Conservation (phyloP, 140 eudicot species). For the Oenanthe javanica region DNA sequence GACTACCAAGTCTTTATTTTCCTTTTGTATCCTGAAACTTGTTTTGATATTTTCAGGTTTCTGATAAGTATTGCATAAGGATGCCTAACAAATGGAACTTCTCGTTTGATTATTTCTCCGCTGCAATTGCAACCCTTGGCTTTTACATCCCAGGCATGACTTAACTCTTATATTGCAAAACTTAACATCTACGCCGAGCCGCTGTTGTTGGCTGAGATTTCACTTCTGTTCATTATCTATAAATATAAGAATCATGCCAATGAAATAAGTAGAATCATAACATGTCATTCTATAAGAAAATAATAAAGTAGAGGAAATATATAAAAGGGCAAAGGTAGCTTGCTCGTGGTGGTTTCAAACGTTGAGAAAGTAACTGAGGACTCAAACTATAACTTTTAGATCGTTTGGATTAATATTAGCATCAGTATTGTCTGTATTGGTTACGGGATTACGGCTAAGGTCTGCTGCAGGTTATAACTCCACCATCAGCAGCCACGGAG, state of each 20-base stretch:
- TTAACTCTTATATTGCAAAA: not conserved
- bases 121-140: slow-evolving; percentile 52
- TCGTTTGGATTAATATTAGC: not conserved
- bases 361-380: not conserved
- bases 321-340: not conserved
- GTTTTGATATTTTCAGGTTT: slow-evolving; percentile 33
- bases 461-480: not conserved
- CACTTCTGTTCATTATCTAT: not conserved
- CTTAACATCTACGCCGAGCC: not conserved
- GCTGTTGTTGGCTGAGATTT: not conserved
- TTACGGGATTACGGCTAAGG: not conserved
- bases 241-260: not conserved
- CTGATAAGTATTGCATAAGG: slow-evolving; percentile 61
- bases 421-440: not conserved
- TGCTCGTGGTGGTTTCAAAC: not conserved
- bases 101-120: slow-evolving; percentile 70
- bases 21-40: not conserved
- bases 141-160: slow-evolving; percentile 66
- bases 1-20: not conserved
- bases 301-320: not conserved
- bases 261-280: not conserved
- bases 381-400: not conserved
- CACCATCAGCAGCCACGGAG: not conserved
- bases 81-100: slow-evolving; percentile 98
- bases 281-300: not conserved